Percentiles rank a stretch among this genome's conserved stretches.
These are phyloP conservation scores for Trametes polyzona DNA, from an alignment of 1,284 basidiomycete genomes.

Conservation along the genomic window DNA sequence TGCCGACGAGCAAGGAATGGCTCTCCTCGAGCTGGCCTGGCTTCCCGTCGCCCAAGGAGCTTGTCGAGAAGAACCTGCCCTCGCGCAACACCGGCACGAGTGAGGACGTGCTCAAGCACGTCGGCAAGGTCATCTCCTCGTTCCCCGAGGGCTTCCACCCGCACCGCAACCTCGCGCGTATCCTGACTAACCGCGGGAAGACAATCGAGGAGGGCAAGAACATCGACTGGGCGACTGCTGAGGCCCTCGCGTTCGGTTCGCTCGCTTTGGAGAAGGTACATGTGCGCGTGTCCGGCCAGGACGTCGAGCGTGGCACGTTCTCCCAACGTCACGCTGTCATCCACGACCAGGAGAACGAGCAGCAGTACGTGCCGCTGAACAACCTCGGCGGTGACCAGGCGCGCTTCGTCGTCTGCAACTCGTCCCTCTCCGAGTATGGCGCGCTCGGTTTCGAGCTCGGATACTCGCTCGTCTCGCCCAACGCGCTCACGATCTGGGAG, in stretches of 20 bases:
- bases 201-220: slow-evolving; percentile 88
- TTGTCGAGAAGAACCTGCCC: slow-evolving; percentile 91
- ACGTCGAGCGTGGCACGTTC: slow-evolving; percentile 99
- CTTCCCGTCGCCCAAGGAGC: slow-evolving; percentile 96
- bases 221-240: slow-evolving; percentile 99
- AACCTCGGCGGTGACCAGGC: slow-evolving; percentile 89
- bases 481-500: slow-evolving; percentile 96
- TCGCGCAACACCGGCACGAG: slow-evolving; percentile 87
- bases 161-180: slow-evolving; percentile 95
- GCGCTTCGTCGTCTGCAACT: slow-evolving; percentile 95
- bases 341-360: slow-evolving; percentile 94
- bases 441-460: slow-evolving; percentile 97
- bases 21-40: slow-evolving; percentile 98
- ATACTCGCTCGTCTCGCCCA: slow-evolving; percentile 97
- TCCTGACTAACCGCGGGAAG: slow-evolving; percentile 88
- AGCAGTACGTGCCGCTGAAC: slow-evolving; percentile 89
- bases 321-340: slow-evolving; percentile 99
- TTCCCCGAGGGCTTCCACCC: slow-evolving; percentile 88
- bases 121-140: slow-evolving; percentile 87
- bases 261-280: slow-evolving; percentile 94
- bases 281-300: slow-evolving; percentile 96
- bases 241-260: slow-evolving; percentile 95
- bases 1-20: slow-evolving; percentile 94
- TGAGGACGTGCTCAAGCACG: slow-evolving; percentile 79
- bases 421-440: slow-evolving; percentile 95